Evolutionary conservation across 2,329 filamentous ascomycete species (phyloP), one percentile per base, ranked within the genome.

Genomic region (Diaporthe nobilis): DNA sequence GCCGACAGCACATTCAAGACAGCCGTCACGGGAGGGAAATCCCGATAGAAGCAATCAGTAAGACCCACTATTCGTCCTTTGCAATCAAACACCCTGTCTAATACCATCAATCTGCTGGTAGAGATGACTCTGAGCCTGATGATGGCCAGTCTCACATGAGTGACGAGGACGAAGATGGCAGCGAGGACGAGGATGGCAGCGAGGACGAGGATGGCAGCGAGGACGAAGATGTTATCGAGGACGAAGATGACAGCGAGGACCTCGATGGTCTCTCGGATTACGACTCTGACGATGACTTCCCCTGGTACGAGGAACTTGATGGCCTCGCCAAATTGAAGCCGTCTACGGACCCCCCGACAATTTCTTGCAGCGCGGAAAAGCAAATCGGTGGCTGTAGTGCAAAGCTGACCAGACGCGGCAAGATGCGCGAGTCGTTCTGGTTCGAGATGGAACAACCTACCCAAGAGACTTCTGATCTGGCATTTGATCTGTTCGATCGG

Each of bases 401-500:
- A 39, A 76, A 73, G 57, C 60, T 78, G 7, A 51, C 78, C 72
- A 72, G 75, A 65, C 72, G 70, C 31, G 57, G 34, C 39, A 37
- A 3, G 22, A 77, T 78, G 1, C 67, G 71, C 57, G 9, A 47
- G 15, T 31, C 44, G 13, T 85, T 85, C 78, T 83, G 81, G 80
- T 57, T 76, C 39, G 73, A 81, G 4, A 85, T 86, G 81, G 82
- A 85, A 47, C 3, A 28, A 1, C 57, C 73, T 13, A 51, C 28
- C 3, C 39, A 22, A n/a, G 73, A 61, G 57, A 63, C 44, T 10
- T 3, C 7, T 13, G 12, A 76, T 22, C 74, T 86, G n/a, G 84
- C 81, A 20, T 83, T 85, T 74, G 76, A 81, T 12, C 70, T 86
- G 6, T 85, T 86, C 75, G 82, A 86, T 75, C 78, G 82, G 34